Evolutionary conservation across 306 rosid genomes (phyloP).

Genomic region (Casuarina equisetifolia): DNA sequence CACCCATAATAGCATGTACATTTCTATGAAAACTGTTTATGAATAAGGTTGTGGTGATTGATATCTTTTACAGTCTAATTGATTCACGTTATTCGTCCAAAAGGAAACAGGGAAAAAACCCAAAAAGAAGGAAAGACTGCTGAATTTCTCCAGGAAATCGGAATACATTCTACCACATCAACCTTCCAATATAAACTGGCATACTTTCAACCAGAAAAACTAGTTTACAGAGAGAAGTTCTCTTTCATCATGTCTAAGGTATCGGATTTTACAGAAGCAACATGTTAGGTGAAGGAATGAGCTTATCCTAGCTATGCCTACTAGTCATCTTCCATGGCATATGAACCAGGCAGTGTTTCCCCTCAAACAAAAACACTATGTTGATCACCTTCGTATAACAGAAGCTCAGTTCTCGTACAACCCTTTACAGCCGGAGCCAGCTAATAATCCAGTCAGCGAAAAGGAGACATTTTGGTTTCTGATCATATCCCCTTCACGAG

Average conservation of each 20-base stretch:
- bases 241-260: neutral
- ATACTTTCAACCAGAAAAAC: neutral
- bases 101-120: neutral
- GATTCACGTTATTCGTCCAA: neutral
- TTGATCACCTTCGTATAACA: neutral
- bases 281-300: neutral
- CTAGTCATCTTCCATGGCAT: neutral
- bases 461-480: neutral
- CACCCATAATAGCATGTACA: too few species aligned
- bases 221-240: neutral
- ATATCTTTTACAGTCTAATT: too few species aligned
- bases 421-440: neutral
- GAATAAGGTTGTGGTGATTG: too few species aligned
- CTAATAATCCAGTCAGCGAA: neutral
- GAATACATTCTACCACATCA: neutral
- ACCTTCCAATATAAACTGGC: neutral
- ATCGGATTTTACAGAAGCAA: neutral
- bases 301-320: neutral
- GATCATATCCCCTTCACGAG: neutral
- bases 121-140: neutral
- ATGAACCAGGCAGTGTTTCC: neutral
- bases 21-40: neutral
- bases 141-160: neutral
- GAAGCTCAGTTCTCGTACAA: neutral
- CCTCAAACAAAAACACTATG: neutral